phyloP scores from a whole-genome alignment of 306 rosid genomes.

The Nissolia schottii region DNA sequence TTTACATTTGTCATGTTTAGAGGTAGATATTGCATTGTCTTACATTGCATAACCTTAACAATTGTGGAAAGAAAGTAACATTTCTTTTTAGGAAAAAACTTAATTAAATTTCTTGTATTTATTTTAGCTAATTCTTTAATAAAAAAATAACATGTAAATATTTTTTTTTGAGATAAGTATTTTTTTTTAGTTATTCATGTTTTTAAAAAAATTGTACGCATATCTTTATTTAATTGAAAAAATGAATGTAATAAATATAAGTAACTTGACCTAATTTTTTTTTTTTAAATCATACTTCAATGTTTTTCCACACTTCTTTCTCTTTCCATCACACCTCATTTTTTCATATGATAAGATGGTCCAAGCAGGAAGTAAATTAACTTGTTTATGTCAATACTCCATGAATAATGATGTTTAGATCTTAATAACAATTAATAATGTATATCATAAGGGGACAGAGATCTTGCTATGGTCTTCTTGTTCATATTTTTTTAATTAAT shows the following conservation, averaged over 20 bases:
- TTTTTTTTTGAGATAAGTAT: too few species aligned
- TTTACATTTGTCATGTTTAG: not conserved
- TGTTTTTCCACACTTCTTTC: not conserved
- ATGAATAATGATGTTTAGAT: not conserved
- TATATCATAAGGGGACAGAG: not conserved
- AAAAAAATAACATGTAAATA: too few species aligned
- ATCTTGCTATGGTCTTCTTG: not conserved
- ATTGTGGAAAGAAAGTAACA: not conserved
- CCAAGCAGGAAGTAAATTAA: not conserved
- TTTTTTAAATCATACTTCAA: not conserved
- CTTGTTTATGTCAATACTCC: not conserved
- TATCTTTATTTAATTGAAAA: too few species aligned
- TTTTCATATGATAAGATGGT: not conserved
- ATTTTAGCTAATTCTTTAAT: too few species aligned
- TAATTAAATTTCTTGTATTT: too few species aligned
- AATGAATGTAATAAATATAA: too few species aligned
- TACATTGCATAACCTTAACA: not conserved
- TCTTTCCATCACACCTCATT: not conserved
- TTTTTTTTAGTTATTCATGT: too few species aligned
- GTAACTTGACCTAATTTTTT: too few species aligned
- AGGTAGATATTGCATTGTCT: not conserved
- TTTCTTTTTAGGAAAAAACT: too few species aligned
- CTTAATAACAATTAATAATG: not conserved
- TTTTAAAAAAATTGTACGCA: too few species aligned
- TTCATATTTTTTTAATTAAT: not conserved